phyloP scores from a whole-genome alignment of 495 filamentous ascomycete genomes.

The Aspergillus diversus region DNA sequence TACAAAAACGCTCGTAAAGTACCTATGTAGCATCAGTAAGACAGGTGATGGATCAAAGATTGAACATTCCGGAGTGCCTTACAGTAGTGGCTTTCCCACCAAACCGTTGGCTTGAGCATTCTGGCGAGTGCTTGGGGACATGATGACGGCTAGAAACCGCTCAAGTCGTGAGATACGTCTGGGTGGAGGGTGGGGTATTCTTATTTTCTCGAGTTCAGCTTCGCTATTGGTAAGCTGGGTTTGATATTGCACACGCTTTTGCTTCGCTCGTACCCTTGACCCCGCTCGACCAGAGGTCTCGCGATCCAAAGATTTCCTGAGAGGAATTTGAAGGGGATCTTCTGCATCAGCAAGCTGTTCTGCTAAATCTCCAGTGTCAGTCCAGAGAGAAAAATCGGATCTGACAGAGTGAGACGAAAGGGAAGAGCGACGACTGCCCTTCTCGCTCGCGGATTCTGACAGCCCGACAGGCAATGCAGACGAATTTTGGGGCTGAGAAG shows the following conservation, averaged over 20 bases:
- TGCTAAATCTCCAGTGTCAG: constrained; percentile 89
- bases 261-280: constrained; percentile 36
- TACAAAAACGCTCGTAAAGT: constrained; percentile 97
- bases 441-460: constrained; percentile 50
- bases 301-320: constrained; percentile 65
- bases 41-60: not conserved
- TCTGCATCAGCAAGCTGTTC: constrained; percentile 84
- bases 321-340: constrained; percentile 70
- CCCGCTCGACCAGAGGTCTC: constrained; percentile 41
- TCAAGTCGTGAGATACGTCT: constrained; percentile 65
- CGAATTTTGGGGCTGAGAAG: constrained; percentile 41
- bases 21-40: constrained; percentile 60
- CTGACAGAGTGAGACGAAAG: constrained; percentile 64
- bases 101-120: constrained; percentile 79
- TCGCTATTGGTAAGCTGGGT: constrained; percentile 48
- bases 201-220: constrained; percentile 71
- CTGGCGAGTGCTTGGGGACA: constrained; percentile 73
- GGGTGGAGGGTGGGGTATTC: constrained; percentile 71
- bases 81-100: constrained; percentile 94
- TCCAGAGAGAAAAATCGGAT: constrained; percentile 82
- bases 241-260: constrained; percentile 58
- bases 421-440: constrained; percentile 54
- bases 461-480: constrained; percentile 39
- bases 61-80: constrained; percentile 31
- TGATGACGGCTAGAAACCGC: constrained; percentile 74